Evolutionary conservation across 2,329 filamentous ascomycete genomes (phyloP).

Genomic region (Penicillium psychrosexuale): DNA sequence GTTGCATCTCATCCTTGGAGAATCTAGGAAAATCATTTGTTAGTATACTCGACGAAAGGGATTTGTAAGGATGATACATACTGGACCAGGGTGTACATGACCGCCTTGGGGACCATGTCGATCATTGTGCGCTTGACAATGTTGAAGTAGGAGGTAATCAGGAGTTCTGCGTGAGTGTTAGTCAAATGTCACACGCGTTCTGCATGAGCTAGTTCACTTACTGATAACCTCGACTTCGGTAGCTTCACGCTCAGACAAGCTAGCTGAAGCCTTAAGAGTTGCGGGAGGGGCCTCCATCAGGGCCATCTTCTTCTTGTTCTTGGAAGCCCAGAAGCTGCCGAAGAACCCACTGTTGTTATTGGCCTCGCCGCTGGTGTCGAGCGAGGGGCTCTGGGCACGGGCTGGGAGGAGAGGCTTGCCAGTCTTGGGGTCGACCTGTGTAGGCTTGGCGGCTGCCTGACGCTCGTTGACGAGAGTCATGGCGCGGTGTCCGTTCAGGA

Average conservation of each 20-base stretch:
- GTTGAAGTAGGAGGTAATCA: conserved; percentile 96
- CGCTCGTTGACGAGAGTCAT: conserved; percentile 98
- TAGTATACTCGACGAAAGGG: conserved; percentile 1
- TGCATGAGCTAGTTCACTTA: conserved; percentile 49
- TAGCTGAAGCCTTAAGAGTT: conserved; percentile 89
- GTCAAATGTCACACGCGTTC: background rate
- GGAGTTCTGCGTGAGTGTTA: conserved; percentile 62
- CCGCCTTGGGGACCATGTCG: conserved; percentile 98
- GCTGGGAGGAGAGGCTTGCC: conserved; percentile 90
- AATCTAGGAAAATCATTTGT: conserved; percentile 53
- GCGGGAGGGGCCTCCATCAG: conserved; percentile 96
- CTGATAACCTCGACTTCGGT: conserved; percentile 98
- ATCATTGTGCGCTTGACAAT: conserved; percentile 99
- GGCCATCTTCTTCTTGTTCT: conserved; percentile 99
- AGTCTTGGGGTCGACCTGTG: conserved; percentile 97
- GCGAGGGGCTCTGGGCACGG: conserved; percentile 71
- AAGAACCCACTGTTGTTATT: conserved; percentile 79
- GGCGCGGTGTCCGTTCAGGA: conserved; percentile 89
- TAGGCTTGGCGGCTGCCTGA: conserved; percentile 73
- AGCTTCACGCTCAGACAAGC: conserved; percentile 85
- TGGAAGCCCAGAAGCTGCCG: conserved; percentile 95
- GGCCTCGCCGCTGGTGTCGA: conserved; percentile 55
- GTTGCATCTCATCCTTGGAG: conserved; percentile 98
- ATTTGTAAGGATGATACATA: conserved; percentile 51
- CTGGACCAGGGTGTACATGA: conserved; percentile 96